These are phyloP conservation scores for Metschnikowia santaceciliae DNA, from an alignment of 805 yeast genomes.

Conservation along the genomic window DNA sequence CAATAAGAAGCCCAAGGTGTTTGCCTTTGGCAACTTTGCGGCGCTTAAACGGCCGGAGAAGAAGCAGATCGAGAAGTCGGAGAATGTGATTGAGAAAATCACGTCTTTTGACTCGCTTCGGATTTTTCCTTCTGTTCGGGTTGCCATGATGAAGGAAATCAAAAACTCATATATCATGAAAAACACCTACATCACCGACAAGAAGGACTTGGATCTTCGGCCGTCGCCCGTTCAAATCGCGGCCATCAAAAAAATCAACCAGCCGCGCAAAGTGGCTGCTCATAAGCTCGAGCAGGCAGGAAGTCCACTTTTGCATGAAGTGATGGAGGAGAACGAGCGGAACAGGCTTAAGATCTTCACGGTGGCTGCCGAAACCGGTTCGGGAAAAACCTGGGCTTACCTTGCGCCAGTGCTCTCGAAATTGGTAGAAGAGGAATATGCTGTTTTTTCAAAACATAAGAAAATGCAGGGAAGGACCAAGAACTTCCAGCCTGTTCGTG, in stretches of 20 bases:
- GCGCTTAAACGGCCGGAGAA: conserved; percentile 19
- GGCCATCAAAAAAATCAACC: conserved; percentile 56
- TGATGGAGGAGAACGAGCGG: conserved; percentile 27
- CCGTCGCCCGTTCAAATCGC: conserved; percentile 85
- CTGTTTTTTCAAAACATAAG: conserved; percentile 18
- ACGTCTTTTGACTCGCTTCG: conserved; percentile 62
- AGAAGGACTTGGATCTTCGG: conserved; percentile 33
- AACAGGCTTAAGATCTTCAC: conserved; percentile 56
- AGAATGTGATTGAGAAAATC: conserved; percentile 41
- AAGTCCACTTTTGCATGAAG: conserved; percentile 23
- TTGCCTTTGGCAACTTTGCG: conserved; percentile 23
- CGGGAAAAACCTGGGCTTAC: conserved; percentile 95
- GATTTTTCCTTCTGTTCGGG: conserved; percentile 63
- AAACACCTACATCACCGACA: conserved; percentile 29
- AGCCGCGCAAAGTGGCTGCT: conserved; percentile 32
- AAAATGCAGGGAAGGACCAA: conserved; percentile 22
- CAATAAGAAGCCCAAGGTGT: conserved; percentile 10
- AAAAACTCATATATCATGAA: conserved; percentile 31
- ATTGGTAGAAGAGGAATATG: conserved; percentile 53
- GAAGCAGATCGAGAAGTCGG: conserved; percentile 18
- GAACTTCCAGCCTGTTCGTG: conserved; percentile 44
- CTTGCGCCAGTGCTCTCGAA: conserved; percentile 70
- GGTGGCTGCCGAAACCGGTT: conserved; percentile 94
- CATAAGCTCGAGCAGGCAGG: conserved; percentile 26
- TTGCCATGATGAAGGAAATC: conserved; percentile 54